Percentiles rank a stretch among this genome's conserved stretches.
Conservation (phyloP, 176 grass and related monocot species). For the Rhynchospora pubera region DNA sequence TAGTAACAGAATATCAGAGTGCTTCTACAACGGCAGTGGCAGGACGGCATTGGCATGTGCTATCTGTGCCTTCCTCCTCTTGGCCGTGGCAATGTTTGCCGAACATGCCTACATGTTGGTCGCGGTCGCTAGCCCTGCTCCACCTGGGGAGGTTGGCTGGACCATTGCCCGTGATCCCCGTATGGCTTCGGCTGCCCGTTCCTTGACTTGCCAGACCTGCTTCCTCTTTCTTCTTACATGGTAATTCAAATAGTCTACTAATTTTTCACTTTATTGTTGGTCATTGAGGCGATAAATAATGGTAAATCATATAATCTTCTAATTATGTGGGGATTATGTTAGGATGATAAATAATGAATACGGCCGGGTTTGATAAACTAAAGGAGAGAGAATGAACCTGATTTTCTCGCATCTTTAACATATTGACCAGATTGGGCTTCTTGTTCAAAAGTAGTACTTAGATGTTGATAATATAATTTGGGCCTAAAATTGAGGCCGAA, state of each 20-base stretch:
- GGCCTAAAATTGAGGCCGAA: neutral
- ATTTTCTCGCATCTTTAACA: neutral
- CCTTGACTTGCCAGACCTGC: constrained; percentile 50
- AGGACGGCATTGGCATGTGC: constrained; percentile 48
- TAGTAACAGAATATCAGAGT: constrained; percentile 33
- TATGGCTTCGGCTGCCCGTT: constrained; percentile 4
- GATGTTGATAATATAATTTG: neutral
- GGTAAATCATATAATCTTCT: too few relatives aligned
- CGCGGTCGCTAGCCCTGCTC: constrained; percentile 22
- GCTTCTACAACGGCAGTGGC: constrained; percentile 62
- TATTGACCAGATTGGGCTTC: neutral
- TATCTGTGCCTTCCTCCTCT: constrained; percentile 67
- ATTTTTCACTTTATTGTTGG: neutral
- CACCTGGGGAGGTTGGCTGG: constrained; percentile 11
- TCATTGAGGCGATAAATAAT: neutral
- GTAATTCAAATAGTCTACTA: neutral
- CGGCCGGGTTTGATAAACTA: neutral
- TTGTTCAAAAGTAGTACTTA: neutral
- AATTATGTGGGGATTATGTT: neutral
- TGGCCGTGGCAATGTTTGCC: constrained; percentile 80
- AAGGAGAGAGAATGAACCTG: neutral
- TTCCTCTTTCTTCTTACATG: constrained; percentile 80
- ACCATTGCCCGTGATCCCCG: constrained; percentile 37
- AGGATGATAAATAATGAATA: neutral
- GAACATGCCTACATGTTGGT: constrained; percentile 90